Evolutionary conservation across 495 filamentous ascomycete species (phyloP), one percentile per base, ranked within the genome.

Genomic region (Stereocaulon alpinum): DNA sequence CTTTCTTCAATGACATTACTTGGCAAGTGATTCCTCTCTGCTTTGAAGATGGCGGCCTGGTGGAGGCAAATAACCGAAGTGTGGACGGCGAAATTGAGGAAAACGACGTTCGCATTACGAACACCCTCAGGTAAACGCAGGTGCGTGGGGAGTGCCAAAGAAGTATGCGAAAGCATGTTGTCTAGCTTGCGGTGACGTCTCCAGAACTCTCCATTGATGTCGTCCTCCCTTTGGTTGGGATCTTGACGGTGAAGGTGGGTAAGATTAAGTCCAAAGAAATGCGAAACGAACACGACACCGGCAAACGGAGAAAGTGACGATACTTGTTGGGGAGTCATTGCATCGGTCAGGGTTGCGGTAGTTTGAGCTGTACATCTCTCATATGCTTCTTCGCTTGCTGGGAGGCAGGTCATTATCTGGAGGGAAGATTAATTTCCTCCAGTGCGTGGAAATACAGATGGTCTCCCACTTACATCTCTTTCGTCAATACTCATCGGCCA

Each of bases 401-500:
- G 93, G 6, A 99, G 76, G 67, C 91, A 89, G 44, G 88, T 94
- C 72, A 86, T 76, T 62, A 97, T 86, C 76, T 87, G 58, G 3
- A 29, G 56, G 43, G 34, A 10, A 57, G 51, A 37, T 65, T 63
- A 69, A 67, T 47, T 43, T 15, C 44, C 32, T 11, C n/a, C 42
- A 18, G 32, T 7, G 6, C 43, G 1, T 1, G 6, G 20, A 1
- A 42, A 3, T 18, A 5, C 9, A 4, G 6, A 22, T 18, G 24
- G 15, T 6, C 15, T 3, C 44, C 52, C 15, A 70, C 81, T 74
- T 60, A 87, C 84, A 73, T 98, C 93, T 68, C 80, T 80, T 71
- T 99, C 94, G 63, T 97, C 93, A 44, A 98, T 81, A 0, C 82
- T 82, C 85, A 97, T 86, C 2, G 93, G 94, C 93, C 93, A 98